Evolutionary conservation across 129 eudicot genomes (phyloP).

Genomic region (Arctium minus): DNA sequence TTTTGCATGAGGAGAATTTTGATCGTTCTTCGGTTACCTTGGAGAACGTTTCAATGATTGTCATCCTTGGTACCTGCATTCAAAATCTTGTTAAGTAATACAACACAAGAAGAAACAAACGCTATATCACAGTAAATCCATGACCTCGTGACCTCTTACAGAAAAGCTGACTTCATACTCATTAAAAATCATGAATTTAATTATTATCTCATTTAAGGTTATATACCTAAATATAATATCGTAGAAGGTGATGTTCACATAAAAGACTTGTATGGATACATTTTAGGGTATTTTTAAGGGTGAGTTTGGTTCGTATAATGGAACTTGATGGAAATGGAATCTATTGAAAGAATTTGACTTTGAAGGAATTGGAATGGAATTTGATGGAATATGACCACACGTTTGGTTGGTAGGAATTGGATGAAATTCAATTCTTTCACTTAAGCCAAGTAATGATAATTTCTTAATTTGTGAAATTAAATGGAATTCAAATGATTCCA

Average conservation of each 20-base stretch:
- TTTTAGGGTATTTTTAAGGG: not conserved
- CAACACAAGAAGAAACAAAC: not conserved
- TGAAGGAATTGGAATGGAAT: no score
- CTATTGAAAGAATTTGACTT: no score
- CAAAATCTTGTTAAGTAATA: not conserved
- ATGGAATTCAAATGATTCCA: no score
- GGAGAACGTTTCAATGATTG: constrained; percentile 38
- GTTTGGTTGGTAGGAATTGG: no score
- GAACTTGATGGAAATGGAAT: no score
- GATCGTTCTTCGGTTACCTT: constrained; percentile 35
- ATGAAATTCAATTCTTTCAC: no score
- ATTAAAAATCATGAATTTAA: not conserved
- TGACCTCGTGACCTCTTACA: not conserved
- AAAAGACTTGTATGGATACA: not conserved
- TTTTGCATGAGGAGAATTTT: not conserved
- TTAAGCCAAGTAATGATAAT: no score
- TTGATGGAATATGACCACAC: no score
- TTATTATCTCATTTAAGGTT: not conserved
- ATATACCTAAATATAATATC: not conserved
- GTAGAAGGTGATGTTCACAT: not conserved
- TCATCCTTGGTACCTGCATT: constrained; percentile 40
- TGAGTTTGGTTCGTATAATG: no score
- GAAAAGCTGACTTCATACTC: not conserved
- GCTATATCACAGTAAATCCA: not conserved
- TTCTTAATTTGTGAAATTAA: no score